These are phyloP conservation scores for Malassezia equina DNA, from an alignment of 1,284 basidiomycete genomes.

Conservation along the genomic window DNA sequence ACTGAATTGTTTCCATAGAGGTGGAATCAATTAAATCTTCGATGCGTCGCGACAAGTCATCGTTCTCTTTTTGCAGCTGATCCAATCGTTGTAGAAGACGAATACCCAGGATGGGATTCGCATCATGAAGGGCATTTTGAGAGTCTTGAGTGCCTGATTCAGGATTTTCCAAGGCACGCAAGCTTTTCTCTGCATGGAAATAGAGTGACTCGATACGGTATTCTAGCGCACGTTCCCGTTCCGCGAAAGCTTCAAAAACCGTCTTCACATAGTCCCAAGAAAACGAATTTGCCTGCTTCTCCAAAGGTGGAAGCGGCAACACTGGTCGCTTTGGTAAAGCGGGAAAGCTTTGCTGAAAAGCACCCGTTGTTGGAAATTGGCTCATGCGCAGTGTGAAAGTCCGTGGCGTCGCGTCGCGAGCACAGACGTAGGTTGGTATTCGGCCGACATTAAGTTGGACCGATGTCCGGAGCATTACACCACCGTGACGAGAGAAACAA, in stretches of 20 bases:
- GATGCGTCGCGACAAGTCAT: conserved; percentile 2
- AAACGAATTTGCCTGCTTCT: neutral
- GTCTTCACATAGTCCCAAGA: neutral
- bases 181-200: conserved; percentile 5
- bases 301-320: neutral
- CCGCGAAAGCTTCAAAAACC: conserved; percentile 1
- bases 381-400: neutral
- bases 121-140: neutral
- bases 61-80: conserved; percentile 12
- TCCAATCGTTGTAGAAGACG: conserved; percentile 12
- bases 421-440: neutral
- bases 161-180: neutral
- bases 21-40: neutral
- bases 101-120: conserved; percentile 6
- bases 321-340: neutral
- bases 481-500: too few species aligned
- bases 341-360: neutral
- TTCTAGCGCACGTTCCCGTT: conserved; percentile 10
- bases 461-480: too few species aligned
- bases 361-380: neutral
- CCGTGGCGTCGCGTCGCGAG: neutral
- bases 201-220: conserved; percentile 6
- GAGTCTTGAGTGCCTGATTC: neutral
- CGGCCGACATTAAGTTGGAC: too few species aligned
- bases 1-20: neutral